Conservation (phyloP, 441 rosid genomes). For the Pelargonium hybrid region DNA sequence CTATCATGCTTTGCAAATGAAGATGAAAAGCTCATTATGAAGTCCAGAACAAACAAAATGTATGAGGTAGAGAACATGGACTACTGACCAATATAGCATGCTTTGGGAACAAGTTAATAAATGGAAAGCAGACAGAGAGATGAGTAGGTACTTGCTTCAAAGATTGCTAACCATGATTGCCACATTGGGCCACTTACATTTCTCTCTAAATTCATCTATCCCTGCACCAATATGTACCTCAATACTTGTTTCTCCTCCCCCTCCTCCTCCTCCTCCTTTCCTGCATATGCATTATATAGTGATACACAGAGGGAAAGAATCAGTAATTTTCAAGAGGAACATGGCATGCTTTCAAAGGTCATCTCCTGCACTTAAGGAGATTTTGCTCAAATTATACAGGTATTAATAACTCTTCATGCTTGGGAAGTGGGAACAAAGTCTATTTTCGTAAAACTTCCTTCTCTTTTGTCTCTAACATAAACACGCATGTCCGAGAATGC, state of each 20-base stretch:
- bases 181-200: constrained; percentile 20
- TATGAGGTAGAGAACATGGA: constrained; percentile 17
- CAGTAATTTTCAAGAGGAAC: constrained; percentile 4
- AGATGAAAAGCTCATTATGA: too few species aligned
- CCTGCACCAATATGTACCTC: too few species aligned
- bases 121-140: constrained; percentile 7
- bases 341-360: constrained; percentile 56
- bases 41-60: too few species aligned
- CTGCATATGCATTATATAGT: too few species aligned
- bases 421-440: not conserved
- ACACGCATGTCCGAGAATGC: not conserved
- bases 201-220: not conserved
- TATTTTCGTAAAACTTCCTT: not conserved
- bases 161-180: constrained; percentile 37
- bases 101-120: constrained; percentile 20
- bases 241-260: too few species aligned
- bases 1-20: too few species aligned
- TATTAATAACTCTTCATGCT: constrained; percentile 21
- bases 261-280: too few species aligned
- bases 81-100: constrained; percentile 23
- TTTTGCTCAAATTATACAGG: constrained; percentile 49
- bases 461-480: not conserved
- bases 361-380: constrained; percentile 58
- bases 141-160: constrained; percentile 35
- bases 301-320: not conserved